Conservation (phyloP, 225 moss, liverwort and hornwort genomes). For the Straminergon stramineum region DNA sequence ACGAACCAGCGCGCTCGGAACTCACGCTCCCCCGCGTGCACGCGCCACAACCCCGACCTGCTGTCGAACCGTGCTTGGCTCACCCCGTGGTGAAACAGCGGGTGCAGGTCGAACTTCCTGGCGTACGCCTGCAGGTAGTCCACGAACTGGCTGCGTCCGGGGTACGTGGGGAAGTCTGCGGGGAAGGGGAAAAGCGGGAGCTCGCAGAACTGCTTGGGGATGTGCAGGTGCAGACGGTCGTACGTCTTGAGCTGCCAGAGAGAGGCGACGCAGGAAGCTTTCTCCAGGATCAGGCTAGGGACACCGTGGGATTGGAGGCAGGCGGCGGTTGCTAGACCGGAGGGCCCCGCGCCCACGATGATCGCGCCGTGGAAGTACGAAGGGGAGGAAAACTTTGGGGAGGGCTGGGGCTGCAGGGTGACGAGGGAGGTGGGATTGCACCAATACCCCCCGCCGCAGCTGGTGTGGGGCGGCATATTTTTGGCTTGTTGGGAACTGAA, state of each 20-base stretch:
- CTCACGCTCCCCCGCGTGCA: slow-evolving; percentile 26
- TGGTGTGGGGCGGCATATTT: slow-evolving; percentile 28
- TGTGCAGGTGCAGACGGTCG: slow-evolving; percentile 74
- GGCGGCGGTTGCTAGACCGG: slow-evolving; percentile 72
- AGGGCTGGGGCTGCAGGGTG: background rate
- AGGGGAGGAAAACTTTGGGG: background rate
- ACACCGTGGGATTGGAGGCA: slow-evolving; percentile 47
- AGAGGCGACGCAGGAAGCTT: slow-evolving; percentile 62
- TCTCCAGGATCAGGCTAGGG: slow-evolving; percentile 50
- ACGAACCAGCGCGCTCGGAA: slow-evolving; percentile 77
- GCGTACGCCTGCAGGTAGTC: slow-evolving; percentile 63
- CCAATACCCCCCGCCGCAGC: slow-evolving; percentile 2
- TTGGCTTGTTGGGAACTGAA: background rate
- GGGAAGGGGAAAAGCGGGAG: slow-evolving; percentile 73
- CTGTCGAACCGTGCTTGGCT: slow-evolving; percentile 32
- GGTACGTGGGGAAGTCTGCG: slow-evolving; percentile 57
- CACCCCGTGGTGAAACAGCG: slow-evolving; percentile 56
- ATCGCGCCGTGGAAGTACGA: slow-evolving; percentile 41
- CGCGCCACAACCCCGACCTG: slow-evolving; percentile 39
- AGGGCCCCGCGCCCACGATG: slow-evolving; percentile 76
- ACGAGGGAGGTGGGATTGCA: background rate
- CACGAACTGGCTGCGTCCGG: slow-evolving; percentile 65
- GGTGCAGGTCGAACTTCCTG: slow-evolving; percentile 29
- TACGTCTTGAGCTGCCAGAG: slow-evolving; percentile 87
- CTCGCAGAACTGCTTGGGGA: slow-evolving; percentile 93